Evolutionary conservation across 2,329 filamentous ascomycete genomes (phyloP).

Genomic region (Ascochyta clinopodiicola): DNA sequence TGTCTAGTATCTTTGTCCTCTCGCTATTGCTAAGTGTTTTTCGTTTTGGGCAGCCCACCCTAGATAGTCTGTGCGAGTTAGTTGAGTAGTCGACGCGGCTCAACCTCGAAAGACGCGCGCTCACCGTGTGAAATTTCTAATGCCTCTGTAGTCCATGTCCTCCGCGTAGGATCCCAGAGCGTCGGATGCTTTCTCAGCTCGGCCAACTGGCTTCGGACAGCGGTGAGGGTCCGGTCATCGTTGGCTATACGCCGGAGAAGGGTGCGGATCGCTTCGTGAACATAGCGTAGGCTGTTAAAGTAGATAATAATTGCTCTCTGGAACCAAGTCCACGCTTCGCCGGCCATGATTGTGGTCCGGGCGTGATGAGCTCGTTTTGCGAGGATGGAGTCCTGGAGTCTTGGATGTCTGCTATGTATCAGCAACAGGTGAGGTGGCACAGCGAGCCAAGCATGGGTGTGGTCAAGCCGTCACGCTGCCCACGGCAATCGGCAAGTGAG

Average conservation of each 20-base stretch:
- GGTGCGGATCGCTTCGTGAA: background rate
- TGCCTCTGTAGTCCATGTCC: background rate
- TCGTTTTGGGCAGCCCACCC: too few species aligned
- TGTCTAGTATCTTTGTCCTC: background rate
- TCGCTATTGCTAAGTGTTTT: too few species aligned
- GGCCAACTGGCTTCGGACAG: background rate
- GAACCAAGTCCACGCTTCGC: background rate
- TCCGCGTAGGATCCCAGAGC: background rate
- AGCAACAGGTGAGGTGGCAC: background rate
- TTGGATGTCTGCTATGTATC: background rate
- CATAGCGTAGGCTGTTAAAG: background rate
- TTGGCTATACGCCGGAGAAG: background rate
- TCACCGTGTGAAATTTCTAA: background rate
- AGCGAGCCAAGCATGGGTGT: background rate
- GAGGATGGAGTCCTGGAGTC: background rate
- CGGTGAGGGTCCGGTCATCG: background rate
- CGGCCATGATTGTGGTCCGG: background rate
- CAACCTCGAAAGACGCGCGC: too few species aligned
- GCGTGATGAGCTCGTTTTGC: background rate
- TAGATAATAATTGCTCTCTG: background rate
- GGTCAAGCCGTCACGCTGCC: background rate
- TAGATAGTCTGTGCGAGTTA: too few species aligned
- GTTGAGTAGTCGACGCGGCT: too few species aligned
- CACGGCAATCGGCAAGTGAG: background rate
- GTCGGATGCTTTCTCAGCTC: background rate